Conservation (phyloP, 805 yeast species). For the Wickerhamomyces hampshirensis region DNA sequence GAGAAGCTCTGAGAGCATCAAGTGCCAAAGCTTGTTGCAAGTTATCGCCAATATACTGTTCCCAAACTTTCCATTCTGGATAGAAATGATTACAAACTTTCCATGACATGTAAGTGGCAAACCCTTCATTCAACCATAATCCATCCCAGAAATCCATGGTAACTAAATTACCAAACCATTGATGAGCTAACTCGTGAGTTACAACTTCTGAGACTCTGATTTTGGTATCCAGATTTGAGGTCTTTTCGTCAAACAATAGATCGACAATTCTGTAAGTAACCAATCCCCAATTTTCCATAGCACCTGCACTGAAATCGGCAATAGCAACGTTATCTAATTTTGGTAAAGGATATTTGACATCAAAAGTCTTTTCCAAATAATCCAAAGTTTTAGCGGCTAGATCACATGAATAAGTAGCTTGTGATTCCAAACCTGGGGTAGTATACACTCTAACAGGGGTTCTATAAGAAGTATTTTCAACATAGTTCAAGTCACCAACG, state of each 20-base stretch:
- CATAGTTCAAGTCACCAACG: slow-evolving; percentile 73
- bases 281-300: slow-evolving; percentile 86
- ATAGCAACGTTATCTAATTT: slow-evolving; percentile 80
- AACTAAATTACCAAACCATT: slow-evolving; percentile 87
- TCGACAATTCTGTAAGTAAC: slow-evolving; percentile 78
- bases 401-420: slow-evolving; percentile 70
- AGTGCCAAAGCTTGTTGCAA: slow-evolving; percentile 70
- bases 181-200: slow-evolving; percentile 87
- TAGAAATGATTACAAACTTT: slow-evolving; percentile 68
- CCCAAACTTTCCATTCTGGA: slow-evolving; percentile 88
- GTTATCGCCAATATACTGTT: slow-evolving; percentile 72
- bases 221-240: slow-evolving; percentile 57
- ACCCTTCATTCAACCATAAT: slow-evolving; percentile 84
- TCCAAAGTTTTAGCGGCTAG: slow-evolving; percentile 70
- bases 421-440: slow-evolving; percentile 69
- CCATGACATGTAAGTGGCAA: slow-evolving; percentile 92
- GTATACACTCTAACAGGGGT: slow-evolving; percentile 79
- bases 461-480: slow-evolving; percentile 59
- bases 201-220: slow-evolving; percentile 82
- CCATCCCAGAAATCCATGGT: slow-evolving; percentile 95
- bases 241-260: slow-evolving; percentile 64
- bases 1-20: slow-evolving; percentile 79
- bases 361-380: slow-evolving; percentile 69
- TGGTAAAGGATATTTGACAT: slow-evolving; percentile 73
- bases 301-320: slow-evolving; percentile 82